These are phyloP conservation scores for Teunomyces lycoperdinae DNA, from an alignment of 805 yeast species.

Conservation along the genomic window DNA sequence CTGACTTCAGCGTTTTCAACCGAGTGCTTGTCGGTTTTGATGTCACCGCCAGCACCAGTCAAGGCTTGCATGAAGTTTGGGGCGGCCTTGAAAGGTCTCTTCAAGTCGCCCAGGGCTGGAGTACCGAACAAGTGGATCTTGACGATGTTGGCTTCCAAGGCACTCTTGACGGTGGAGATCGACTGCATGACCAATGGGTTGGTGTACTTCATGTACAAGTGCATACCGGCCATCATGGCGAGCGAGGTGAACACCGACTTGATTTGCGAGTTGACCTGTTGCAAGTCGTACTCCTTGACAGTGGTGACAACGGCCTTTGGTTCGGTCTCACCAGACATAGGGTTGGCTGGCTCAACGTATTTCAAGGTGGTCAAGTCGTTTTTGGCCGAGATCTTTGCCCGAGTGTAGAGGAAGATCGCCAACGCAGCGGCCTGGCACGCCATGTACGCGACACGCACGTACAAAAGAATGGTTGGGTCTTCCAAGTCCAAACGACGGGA, in stretches of 20 bases:
- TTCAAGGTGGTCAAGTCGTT: conserved; percentile 91
- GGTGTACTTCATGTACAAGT: conserved; percentile 93
- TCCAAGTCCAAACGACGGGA: conserved; percentile 87
- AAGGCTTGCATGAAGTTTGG: conserved; percentile 52
- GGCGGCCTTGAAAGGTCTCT: conserved; percentile 94
- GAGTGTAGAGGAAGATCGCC: conserved; percentile 63
- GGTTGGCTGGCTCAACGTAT: conserved; percentile 80
- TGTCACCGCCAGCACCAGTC: conserved; percentile 55
- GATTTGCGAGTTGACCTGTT: conserved; percentile 75
- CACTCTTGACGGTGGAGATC: conserved; percentile 84
- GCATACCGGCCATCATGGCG: conserved; percentile 99
- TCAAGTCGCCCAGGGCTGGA: conserved; percentile 83
- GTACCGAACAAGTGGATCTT: conserved; percentile 84
- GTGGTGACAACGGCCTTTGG: conserved; percentile 82
- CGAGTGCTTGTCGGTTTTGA: conserved; percentile 83
- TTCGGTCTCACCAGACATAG: conserved; percentile 74
- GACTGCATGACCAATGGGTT: conserved; percentile 96
- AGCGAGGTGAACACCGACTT: conserved; percentile 83
- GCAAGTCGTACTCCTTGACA: conserved; percentile 89
- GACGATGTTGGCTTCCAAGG: conserved; percentile 85
- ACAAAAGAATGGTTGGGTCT: conserved; percentile 68
- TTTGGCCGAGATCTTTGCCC: conserved; percentile 59
- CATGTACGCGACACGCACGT: conserved; percentile 71
- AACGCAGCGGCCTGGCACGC: conserved; percentile 65
- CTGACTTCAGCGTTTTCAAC: conserved; percentile 80